Evolutionary conservation across 2,329 filamentous ascomycete species (phyloP).

Genomic region (Aspergillus ustus): DNA sequence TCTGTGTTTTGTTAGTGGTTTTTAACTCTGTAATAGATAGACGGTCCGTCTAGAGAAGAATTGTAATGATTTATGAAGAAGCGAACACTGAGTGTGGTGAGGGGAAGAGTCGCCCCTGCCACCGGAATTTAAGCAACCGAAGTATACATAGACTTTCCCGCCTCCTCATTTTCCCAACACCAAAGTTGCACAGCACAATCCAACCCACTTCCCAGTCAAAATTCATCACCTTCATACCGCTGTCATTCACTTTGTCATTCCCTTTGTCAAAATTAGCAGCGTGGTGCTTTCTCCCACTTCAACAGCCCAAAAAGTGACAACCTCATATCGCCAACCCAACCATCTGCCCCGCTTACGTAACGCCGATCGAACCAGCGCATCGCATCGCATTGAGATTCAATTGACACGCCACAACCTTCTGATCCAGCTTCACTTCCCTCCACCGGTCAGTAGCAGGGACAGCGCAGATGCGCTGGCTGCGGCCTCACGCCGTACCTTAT

Average conservation of each 20-base stretch:
- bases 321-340: background rate
- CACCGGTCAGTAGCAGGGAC: background rate
- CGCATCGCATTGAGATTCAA: background rate
- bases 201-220: background rate
- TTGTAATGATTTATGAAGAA: slow-evolving; percentile 14
- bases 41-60: slow-evolving; percentile 9
- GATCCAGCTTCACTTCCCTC: background rate
- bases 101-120: slow-evolving; percentile 3
- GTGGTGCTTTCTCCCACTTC: background rate
- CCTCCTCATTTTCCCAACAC: slow-evolving; percentile 8
- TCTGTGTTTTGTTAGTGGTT: background rate
- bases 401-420: background rate
- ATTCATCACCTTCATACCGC: background rate
- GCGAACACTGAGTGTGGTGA: background rate
- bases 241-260: background rate
- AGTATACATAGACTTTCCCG: slow-evolving; percentile 14
- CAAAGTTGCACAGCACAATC: background rate
- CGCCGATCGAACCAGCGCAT: slow-evolving; percentile 11
- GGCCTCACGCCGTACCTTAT: background rate
- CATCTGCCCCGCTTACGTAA: slow-evolving; percentile 11
- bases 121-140: slow-evolving; percentile 7
- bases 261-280: background rate
- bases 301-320: background rate
- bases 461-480: slow-evolving; percentile 15
- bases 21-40: background rate